These are phyloP conservation scores for Pinus albicaulis DNA, from an alignment of 75 land plant genomes.

Conservation along the genomic window DNA sequence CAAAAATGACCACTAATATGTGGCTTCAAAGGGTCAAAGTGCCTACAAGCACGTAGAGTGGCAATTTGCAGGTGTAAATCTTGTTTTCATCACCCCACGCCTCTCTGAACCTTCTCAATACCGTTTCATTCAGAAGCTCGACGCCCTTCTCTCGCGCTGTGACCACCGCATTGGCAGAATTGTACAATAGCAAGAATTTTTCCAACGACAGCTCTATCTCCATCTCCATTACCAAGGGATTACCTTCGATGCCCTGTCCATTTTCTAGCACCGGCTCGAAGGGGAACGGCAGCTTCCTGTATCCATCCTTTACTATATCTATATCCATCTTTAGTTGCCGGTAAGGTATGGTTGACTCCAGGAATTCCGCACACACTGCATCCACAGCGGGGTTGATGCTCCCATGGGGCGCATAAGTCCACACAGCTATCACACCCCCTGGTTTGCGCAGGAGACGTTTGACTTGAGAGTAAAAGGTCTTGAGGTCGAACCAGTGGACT, in stretches of 20 bases:
- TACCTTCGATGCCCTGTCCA: conserved; percentile 12
- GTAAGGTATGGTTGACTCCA: too few relatives aligned
- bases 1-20: too few relatives aligned
- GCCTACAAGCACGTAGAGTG: background rate
- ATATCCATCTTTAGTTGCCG: too few relatives aligned
- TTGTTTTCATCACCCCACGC: conserved; percentile 15
- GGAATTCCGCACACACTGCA: too few relatives aligned
- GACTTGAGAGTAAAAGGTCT: conserved; percentile 29
- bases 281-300: too few relatives aligned
- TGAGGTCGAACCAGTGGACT: conserved; percentile 39
- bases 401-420: conserved; percentile 18
- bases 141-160: conserved; percentile 19
- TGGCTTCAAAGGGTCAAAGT: background rate
- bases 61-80: background rate
- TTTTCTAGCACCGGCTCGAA: conserved; percentile 5
- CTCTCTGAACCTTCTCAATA: conserved; percentile 1
- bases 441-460: conserved; percentile 18
- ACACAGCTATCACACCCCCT: conserved; percentile 20
- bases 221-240: background rate
- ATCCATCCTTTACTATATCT: too few relatives aligned
- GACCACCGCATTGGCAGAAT: conserved; percentile 16
- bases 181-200: conserved; percentile 6
- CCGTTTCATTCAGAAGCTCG: conserved; percentile 21
- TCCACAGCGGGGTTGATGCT: too few relatives aligned
- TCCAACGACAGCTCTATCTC: conserved; percentile 10